Percentiles rank a stretch among this genome's conserved stretches.
Conservation (phyloP, 257 asterid genomes). For the Orobanche coerulescens region DNA sequence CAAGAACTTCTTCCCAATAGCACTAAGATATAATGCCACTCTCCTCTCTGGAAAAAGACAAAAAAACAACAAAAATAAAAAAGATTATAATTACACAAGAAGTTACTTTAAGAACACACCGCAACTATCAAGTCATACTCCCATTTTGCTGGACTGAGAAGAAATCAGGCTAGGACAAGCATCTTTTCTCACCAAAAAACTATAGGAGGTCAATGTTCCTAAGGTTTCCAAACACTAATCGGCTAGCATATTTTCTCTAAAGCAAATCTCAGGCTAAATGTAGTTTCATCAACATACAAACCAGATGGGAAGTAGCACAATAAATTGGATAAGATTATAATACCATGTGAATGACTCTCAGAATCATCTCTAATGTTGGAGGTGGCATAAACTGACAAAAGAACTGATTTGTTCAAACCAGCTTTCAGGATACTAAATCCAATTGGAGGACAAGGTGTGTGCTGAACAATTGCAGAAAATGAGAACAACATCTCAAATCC, state of each 20-base stretch:
- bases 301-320: constrained; percentile 19
- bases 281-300: constrained; percentile 17
- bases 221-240: constrained; percentile 4
- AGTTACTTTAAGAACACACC: constrained; percentile 1
- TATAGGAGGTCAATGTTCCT: neutral
- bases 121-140: neutral
- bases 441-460: constrained; percentile 76
- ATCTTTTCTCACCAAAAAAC: neutral
- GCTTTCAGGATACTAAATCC: constrained; percentile 98
- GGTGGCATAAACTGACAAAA: constrained; percentile 88
- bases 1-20: constrained; percentile 78
- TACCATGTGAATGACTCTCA: constrained; percentile 75
- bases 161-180: constrained; percentile 7
- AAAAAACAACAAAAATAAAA: constrained; percentile 20
- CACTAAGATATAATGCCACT: constrained; percentile 81
- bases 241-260: neutral
- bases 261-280: constrained; percentile 10
- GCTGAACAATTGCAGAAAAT: constrained; percentile 84
- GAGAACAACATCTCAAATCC: constrained; percentile 88
- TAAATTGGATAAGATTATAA: constrained; percentile 21
- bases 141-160: neutral
- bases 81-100: neutral
- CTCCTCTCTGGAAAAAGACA: constrained; percentile 65
- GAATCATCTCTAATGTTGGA: constrained; percentile 49
- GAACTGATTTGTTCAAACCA: constrained; percentile 97